Conservation (phyloP, 2,329 filamentous ascomycete genomes). For the Alternaria panax region DNA sequence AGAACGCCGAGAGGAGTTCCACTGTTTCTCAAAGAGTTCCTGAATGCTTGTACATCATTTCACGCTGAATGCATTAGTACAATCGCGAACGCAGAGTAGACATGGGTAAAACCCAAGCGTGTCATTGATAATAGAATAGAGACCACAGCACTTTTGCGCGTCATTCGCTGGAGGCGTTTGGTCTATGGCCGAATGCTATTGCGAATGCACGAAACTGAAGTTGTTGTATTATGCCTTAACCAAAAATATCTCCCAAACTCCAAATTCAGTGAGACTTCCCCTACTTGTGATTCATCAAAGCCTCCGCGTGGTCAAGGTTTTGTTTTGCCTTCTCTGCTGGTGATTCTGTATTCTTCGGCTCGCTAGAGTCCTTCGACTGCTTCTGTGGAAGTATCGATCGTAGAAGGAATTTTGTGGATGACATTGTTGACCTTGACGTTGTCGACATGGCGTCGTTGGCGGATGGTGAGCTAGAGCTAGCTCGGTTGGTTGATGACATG, state of each 20-base stretch:
- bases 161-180: too few relatives aligned
- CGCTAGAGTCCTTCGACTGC: slow-evolving; percentile 1
- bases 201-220: too few relatives aligned
- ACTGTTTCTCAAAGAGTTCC: too few relatives aligned
- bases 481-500: slow-evolving; percentile 9
- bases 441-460: slow-evolving; percentile 28
- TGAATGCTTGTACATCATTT: too few relatives aligned
- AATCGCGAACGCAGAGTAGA: too few relatives aligned
- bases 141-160: too few relatives aligned
- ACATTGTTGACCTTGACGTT: slow-evolving; percentile 33
- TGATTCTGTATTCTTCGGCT: slow-evolving; percentile 5
- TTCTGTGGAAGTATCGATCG: slow-evolving; percentile 30
- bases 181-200: too few relatives aligned
- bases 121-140: too few relatives aligned
- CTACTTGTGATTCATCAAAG: slow-evolving; percentile 14
- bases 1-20: too few relatives aligned
- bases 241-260: too few relatives aligned
- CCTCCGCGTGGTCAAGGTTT: slow-evolving; percentile 26
- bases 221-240: background rate
- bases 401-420: slow-evolving; percentile 34
- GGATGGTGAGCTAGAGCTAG: slow-evolving; percentile 1
- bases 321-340: slow-evolving; percentile 21
- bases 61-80: too few relatives aligned
- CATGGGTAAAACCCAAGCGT: too few relatives aligned
- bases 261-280: background rate